These are phyloP conservation scores for Sambucus nigra DNA, from an alignment of 129 eudicot genomes.

Conservation along the genomic window DNA sequence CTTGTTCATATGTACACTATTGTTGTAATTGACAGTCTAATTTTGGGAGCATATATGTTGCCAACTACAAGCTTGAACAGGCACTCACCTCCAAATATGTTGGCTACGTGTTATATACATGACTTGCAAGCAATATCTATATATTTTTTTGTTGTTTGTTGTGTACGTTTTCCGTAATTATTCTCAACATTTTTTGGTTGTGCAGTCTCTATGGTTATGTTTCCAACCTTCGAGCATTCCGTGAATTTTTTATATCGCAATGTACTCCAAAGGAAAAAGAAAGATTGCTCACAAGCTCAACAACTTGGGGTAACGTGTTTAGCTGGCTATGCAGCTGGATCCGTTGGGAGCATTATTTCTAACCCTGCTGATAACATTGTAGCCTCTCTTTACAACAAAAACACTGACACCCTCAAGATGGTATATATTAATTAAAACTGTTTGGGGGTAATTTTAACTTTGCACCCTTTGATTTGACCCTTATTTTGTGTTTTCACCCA, in stretches of 20 bases:
- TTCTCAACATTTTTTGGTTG: background rate
- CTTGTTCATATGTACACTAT: background rate
- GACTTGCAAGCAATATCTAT: too few species aligned
- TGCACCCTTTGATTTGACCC: too few species aligned
- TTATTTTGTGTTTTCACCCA: too few species aligned
- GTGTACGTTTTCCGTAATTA: background rate
- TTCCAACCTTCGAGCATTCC: slow-evolving; percentile 49
- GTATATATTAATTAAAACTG: slow-evolving; percentile 7
- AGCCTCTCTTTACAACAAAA: slow-evolving; percentile 37
- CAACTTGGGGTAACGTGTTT: slow-evolving; percentile 53
- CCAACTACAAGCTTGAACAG: background rate
- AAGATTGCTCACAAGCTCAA: slow-evolving; percentile 38
- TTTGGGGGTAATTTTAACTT: too few species aligned
- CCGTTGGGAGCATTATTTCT: slow-evolving; percentile 46
- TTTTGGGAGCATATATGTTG: too few species aligned
- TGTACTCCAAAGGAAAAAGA: slow-evolving; percentile 35
- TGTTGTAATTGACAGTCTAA: background rate
- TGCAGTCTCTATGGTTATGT: slow-evolving; percentile 57
- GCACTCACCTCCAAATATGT: background rate
- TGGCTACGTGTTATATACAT: background rate
- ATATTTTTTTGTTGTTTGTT: background rate
- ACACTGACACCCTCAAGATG: slow-evolving; percentile 29
- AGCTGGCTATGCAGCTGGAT: slow-evolving; percentile 56
- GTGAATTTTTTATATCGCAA: slow-evolving; percentile 34
- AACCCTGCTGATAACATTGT: slow-evolving; percentile 56